Evolutionary conservation across 257 asterid species (phyloP).

Genomic region (Perilla frutescens): DNA sequence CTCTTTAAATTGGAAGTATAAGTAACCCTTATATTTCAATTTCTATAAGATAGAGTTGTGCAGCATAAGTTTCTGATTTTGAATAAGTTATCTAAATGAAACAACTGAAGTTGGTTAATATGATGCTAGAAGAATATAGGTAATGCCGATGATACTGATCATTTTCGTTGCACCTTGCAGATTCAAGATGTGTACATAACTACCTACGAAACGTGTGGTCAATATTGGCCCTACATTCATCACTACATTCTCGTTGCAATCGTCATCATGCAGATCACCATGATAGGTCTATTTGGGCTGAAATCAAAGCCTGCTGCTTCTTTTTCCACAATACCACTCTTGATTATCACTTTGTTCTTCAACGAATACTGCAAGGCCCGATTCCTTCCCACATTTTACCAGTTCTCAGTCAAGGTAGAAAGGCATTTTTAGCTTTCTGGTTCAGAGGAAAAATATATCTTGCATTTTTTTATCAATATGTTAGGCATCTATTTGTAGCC

Average conservation of each 20-base stretch:
- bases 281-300: conserved; percentile 93
- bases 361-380: conserved; percentile 91
- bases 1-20: background rate
- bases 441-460: background rate
- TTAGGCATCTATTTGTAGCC: no score
- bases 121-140: background rate
- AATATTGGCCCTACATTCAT: conserved; percentile 91
- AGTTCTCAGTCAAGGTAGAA: conserved; percentile 75
- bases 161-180: conserved; percentile 49
- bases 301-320: conserved; percentile 94
- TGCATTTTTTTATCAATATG: no score
- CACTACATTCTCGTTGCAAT: conserved; percentile 76
- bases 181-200: conserved; percentile 84
- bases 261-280: conserved; percentile 80
- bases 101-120: conserved; percentile 1
- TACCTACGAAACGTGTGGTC: conserved; percentile 87
- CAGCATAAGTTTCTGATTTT: background rate
- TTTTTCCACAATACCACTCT: conserved; percentile 70
- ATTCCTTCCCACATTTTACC: conserved; percentile 74
- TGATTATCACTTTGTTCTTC: conserved; percentile 71
- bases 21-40: background rate
- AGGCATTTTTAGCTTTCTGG: background rate
- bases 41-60: background rate
- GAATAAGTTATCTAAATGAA: conserved; percentile 8
- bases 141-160: background rate